Evolutionary conservation across 495 filamentous ascomycete species (phyloP).

Genomic region (Trichodelitschia bisporula): DNA sequence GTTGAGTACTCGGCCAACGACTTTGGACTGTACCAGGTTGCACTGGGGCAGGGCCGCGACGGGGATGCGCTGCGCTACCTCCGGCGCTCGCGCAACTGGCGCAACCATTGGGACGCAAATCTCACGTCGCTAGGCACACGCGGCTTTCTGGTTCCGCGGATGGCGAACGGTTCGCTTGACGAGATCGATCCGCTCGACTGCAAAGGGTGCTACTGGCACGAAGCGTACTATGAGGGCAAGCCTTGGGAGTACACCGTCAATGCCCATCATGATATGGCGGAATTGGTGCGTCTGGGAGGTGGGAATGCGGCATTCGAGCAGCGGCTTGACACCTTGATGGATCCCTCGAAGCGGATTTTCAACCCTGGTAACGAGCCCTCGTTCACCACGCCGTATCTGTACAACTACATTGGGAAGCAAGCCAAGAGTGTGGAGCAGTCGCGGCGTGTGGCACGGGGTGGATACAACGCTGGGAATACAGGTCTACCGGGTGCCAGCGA

Average conservation of each 20-base stretch:
- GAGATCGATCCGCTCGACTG: slow-evolving; percentile 34
- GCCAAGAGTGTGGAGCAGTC: slow-evolving; percentile 30
- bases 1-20: slow-evolving; percentile 45
- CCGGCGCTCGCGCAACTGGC: slow-evolving; percentile 40
- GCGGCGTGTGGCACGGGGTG: slow-evolving; percentile 25
- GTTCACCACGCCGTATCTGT: slow-evolving; percentile 46
- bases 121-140: slow-evolving; percentile 27
- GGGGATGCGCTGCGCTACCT: slow-evolving; percentile 35
- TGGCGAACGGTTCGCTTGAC: slow-evolving; percentile 26
- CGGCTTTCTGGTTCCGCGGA: slow-evolving; percentile 40
- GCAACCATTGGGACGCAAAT: slow-evolving; percentile 42
- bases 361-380: slow-evolving; percentile 46
- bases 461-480: slow-evolving; percentile 19
- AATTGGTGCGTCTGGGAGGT: slow-evolving; percentile 30
- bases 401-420: slow-evolving; percentile 39
- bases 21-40: slow-evolving; percentile 36
- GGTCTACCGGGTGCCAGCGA: slow-evolving; percentile 45
- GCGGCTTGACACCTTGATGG: slow-evolving; percentile 38
- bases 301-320: slow-evolving; percentile 29
- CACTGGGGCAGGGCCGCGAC: slow-evolving; percentile 26
- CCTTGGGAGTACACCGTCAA: slow-evolving; percentile 50
- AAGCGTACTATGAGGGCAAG: slow-evolving; percentile 36
- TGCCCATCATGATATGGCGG: slow-evolving; percentile 39
- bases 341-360: slow-evolving; percentile 34
- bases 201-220: slow-evolving; percentile 44